Conservation (phyloP, 163 green algal species). For the Coccomyxa subellipsoidea region DNA sequence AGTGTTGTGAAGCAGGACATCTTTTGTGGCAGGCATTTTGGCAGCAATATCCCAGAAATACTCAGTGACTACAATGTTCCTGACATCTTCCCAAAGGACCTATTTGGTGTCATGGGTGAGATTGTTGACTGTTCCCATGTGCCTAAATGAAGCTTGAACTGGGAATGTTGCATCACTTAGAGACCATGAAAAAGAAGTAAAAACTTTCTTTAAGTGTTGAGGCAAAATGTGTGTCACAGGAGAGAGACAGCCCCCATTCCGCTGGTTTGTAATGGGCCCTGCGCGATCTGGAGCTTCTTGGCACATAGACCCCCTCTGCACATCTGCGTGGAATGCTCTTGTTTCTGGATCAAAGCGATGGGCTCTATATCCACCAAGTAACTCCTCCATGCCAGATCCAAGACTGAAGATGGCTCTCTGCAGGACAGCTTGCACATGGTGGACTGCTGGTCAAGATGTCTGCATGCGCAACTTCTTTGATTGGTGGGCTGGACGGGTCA, state of each 20-base stretch:
- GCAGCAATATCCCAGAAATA: neutral
- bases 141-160: neutral
- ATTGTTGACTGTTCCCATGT: neutral
- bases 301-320: slow-evolving; percentile 1
- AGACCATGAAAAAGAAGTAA: too few species aligned
- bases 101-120: neutral
- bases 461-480: too few species aligned
- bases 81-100: neutral
- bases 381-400: too few species aligned
- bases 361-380: neutral
- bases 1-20: too few species aligned
- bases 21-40: neutral
- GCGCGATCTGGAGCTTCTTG: slow-evolving; percentile 1
- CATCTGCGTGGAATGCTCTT: slow-evolving; percentile 10
- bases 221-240: neutral
- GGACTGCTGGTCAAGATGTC: too few species aligned
- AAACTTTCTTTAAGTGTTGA: neutral
- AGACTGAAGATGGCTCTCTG: too few species aligned
- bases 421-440: too few species aligned
- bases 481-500: too few species aligned
- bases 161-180: too few species aligned
- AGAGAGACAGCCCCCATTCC: neutral
- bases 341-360: slow-evolving; percentile 3
- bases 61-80: slow-evolving; percentile 3
- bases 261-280: slow-evolving; percentile 6